Conservation (phyloP, 768 basidiomycete species). For the Kwoniella sp. region DNA sequence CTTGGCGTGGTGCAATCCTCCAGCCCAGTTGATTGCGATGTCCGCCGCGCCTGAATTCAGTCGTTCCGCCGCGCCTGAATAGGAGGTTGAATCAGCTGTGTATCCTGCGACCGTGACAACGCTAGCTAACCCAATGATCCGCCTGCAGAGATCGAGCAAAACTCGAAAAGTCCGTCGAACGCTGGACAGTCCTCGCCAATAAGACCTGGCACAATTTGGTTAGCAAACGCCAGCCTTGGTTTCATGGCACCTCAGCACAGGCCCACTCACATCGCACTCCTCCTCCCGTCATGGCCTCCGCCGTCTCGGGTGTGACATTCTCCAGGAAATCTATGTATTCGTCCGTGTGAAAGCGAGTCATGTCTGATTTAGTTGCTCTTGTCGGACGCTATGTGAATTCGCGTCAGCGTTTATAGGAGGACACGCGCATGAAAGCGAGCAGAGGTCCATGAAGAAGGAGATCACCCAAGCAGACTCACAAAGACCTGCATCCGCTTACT, state of each 20-base stretch:
- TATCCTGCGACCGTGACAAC: background rate
- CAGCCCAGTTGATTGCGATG: constrained; percentile 93
- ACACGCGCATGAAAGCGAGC: background rate
- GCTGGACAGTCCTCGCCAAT: constrained; percentile 93
- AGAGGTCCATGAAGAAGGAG: background rate
- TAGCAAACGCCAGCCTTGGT: background rate
- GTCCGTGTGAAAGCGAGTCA: constrained; percentile 97
- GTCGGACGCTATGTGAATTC: constrained; percentile 60
- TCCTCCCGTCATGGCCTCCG: constrained; percentile 74
- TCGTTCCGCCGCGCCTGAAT: constrained; percentile 69
- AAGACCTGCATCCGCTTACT: constrained; percentile 68
- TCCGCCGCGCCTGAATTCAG: constrained; percentile 74
- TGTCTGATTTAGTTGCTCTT: constrained; percentile 65
- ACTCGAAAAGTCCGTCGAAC: constrained; percentile 94
- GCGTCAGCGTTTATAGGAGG: background rate
- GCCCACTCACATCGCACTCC: constrained; percentile 69
- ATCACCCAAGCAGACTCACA: constrained; percentile 57
- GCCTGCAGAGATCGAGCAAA: constrained; percentile 92
- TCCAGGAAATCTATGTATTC: constrained; percentile 92
- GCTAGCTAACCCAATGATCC: constrained; percentile 75
- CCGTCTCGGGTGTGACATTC: constrained; percentile 85
- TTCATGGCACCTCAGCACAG: background rate
- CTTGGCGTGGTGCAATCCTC: constrained; percentile 98
- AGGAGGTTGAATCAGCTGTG: background rate
- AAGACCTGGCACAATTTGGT: constrained; percentile 52